Evolutionary conservation across 2,329 filamentous ascomycete genomes (phyloP).

Genomic region (Fragosphaeria purpurea): DNA sequence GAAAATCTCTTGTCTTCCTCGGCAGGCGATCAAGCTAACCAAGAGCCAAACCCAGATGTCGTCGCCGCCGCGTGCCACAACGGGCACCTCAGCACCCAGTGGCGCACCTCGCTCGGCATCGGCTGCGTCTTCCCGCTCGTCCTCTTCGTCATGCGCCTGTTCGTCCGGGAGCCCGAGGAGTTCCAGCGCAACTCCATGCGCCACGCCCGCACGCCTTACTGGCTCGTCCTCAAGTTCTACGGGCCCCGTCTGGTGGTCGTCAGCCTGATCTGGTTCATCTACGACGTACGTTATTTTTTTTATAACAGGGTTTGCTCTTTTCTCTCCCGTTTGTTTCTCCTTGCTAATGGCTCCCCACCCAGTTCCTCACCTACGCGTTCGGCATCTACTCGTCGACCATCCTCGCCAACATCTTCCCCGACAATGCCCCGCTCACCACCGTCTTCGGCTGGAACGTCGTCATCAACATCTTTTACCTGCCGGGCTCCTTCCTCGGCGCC

Average conservation of each 20-base stretch:
- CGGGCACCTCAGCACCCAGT: conserved; percentile 61
- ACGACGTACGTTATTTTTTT: conserved; percentile 36
- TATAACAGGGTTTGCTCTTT: neutral
- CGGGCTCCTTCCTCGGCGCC: conserved; percentile 68
- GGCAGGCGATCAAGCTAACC: neutral
- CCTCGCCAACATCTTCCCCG: conserved; percentile 52
- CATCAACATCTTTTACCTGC: conserved; percentile 82
- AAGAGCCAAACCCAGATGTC: conserved; percentile 22
- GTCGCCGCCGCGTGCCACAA: conserved; percentile 47
- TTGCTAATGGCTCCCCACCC: neutral
- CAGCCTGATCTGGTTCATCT: conserved; percentile 74
- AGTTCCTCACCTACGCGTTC: conserved; percentile 74
- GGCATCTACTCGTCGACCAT: conserved; percentile 76
- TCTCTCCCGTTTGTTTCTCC: neutral
- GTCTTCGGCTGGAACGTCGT: conserved; percentile 82
- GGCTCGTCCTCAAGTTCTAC: conserved; percentile 54
- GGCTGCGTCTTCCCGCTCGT: conserved; percentile 68
- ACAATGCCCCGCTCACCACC: conserved; percentile 55
- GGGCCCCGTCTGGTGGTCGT: conserved; percentile 62
- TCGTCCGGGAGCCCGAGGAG: conserved; percentile 68
- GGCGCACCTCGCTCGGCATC: conserved; percentile 72
- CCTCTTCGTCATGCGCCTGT: conserved; percentile 60
- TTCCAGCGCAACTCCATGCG: conserved; percentile 63
- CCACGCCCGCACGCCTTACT: conserved; percentile 45
- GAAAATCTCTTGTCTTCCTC: neutral